phyloP scores from a whole-genome alignment of 768 basidiomycete genomes.

The Xerocomus potaroensis region DNA sequence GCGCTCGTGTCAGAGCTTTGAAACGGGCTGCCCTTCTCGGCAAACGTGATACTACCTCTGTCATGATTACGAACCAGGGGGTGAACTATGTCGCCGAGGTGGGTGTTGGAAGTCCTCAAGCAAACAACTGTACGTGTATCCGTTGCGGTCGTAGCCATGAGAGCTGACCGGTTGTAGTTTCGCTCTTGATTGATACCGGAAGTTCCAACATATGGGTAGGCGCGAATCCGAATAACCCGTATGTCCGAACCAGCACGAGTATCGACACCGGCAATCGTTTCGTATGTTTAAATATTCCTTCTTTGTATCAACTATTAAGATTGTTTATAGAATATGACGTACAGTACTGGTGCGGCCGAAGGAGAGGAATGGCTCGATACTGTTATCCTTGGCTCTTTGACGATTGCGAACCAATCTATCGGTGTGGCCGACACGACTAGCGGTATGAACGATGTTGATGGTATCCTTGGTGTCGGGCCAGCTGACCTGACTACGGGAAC shows the following conservation, averaged over 20 bases:
- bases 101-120: constrained; percentile 23
- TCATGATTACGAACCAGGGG: constrained; percentile 15
- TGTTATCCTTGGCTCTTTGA: neutral
- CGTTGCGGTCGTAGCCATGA: too few relatives aligned
- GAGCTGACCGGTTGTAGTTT: constrained; percentile 13
- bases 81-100: constrained; percentile 28
- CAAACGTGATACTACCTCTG: constrained; percentile 5
- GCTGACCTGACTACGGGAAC: constrained; percentile 28
- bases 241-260: constrained; percentile 9
- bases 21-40: neutral
- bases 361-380: constrained; percentile 1
- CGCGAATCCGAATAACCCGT: constrained; percentile 5
- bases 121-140: constrained; percentile 20
- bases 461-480: constrained; percentile 27
- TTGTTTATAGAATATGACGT: neutral
- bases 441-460: neutral
- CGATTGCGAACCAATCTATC: neutral
- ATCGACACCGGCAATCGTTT: constrained; percentile 10
- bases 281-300: neutral
- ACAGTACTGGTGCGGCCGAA: neutral
- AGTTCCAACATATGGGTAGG: constrained; percentile 30
- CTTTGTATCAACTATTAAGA: neutral
- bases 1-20: constrained; percentile 16
- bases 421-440: constrained; percentile 22
- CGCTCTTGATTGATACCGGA: constrained; percentile 28